Base-by-base conservation (phyloP, 1,284 basidiomycete genomes). In the Vanrija sp. region DNA sequence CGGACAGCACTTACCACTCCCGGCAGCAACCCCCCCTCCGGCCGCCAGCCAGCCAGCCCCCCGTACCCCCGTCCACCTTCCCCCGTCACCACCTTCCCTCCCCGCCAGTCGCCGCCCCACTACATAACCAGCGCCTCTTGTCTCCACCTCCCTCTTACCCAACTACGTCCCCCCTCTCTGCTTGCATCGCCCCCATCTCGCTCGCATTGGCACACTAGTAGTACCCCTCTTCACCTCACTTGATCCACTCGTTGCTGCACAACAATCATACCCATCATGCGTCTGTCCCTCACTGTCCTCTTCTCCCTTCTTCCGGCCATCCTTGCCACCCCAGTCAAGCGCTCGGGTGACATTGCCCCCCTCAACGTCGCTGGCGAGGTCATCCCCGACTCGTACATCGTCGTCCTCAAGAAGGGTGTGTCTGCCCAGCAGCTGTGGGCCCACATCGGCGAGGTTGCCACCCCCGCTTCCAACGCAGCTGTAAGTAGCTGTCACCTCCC, bases 371-470 rank as follows among this genome's bases (percentile, higher is more conserved):
- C 68, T 76, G 63, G 78, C 69, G 38, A 57, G 38, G 51, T 48
- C n/a, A 80, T 94, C 67, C 86, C 90, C 78, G 86, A 91, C 80
- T 87, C 88, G 25, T 97, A 96, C 80, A 91, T 96, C 60, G 83
- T 96, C 74, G 83, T 91, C 73, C 81, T 96, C 68, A 91, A 89
- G 81, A 82, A 86, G 62, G 85, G 83, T 57, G 66, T 86, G 9
- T 79, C 83, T 14, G 66, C 80, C 16, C 74, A 78, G 19, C 76
- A 86, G 52, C 80, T 88, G 71, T 76, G 82, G 64, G 86, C 86
- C 72, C 89, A 94, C 74, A 76, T 90, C 57, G 64, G 60, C 40
- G 60, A 58, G 34, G 63, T 77, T n/a, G 63, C 73, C 52, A 55
- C 21, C 21, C 21, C 21, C 21, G 21, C 21, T 5, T 55, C 34